A percentile compares a stretch with the other conserved stretches of the same genome.
Evolutionary conservation across 805 yeast species (phyloP).

Genomic region (Schwanniomyces pseudopolymorphus): DNA sequence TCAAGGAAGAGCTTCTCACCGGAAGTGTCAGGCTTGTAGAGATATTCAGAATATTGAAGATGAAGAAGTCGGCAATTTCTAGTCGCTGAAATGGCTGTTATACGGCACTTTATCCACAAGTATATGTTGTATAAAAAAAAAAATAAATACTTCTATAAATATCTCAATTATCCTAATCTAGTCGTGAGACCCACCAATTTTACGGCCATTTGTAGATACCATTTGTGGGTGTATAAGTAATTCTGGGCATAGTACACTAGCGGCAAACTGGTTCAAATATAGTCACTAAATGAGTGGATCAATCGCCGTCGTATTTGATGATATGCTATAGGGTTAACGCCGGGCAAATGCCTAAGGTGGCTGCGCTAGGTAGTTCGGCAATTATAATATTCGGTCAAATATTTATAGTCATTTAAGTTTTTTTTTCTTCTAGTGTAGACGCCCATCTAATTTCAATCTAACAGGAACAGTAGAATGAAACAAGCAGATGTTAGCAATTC

Average conservation of each 20-base stretch:
- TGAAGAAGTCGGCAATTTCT: conserved; percentile 14
- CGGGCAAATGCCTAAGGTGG: neutral
- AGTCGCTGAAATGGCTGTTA: neutral
- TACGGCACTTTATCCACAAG: too few relatives aligned
- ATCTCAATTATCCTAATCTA: neutral
- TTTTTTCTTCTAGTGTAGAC: neutral
- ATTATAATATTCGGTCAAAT: neutral
- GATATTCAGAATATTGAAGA: conserved; percentile 28
- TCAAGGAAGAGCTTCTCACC: conserved; percentile 79
- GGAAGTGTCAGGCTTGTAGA: conserved; percentile 57
- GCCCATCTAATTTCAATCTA: neutral
- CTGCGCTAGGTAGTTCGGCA: neutral
- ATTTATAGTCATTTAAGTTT: neutral
- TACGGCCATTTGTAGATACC: too few relatives aligned
- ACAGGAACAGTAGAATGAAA: neutral
- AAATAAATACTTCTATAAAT: neutral
- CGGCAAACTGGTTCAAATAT: too few relatives aligned
- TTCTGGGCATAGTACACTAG: too few relatives aligned
- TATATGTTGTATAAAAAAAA: too few relatives aligned
- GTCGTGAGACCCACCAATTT: too few relatives aligned
- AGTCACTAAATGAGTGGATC: too few relatives aligned
- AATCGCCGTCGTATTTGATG: neutral
- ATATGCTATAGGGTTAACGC: neutral
- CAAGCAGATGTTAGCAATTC: neutral
- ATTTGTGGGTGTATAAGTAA: too few relatives aligned